Percentiles rank a stretch among this genome's conserved stretches.
These are phyloP conservation scores for Kwoniella bestiolae DNA, from an alignment of 768 basidiomycete species.

Conservation along the genomic window DNA sequence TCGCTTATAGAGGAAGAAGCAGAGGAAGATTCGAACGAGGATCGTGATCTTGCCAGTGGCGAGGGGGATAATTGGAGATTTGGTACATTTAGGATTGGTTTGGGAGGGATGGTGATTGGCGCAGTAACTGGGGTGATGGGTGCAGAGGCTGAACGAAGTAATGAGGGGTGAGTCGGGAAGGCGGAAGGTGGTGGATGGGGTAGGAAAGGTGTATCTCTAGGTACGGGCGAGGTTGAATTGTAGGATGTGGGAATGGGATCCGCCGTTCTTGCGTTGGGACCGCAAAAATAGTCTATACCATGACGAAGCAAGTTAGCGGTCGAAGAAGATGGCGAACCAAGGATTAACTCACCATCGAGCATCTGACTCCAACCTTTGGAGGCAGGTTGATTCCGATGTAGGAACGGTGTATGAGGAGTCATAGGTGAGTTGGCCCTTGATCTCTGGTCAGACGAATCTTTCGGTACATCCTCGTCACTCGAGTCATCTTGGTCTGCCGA, in stretches of 20 bases:
- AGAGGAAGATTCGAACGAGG: conserved; percentile 25
- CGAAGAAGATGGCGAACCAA: conserved; percentile 1
- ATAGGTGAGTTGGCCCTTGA: conserved; percentile 18
- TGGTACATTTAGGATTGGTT: not conserved
- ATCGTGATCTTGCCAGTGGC: conserved; percentile 27
- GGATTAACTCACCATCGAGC: conserved; percentile 43
- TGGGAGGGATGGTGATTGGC: conserved; percentile 4
- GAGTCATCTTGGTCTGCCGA: conserved; percentile 13
- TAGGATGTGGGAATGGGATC: conserved; percentile 13
- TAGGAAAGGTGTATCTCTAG: conserved; percentile 15
- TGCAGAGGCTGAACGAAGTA: conserved; percentile 27
- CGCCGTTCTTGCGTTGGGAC: conserved; percentile 15
- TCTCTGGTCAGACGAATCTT: conserved; percentile 12
- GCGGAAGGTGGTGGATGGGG: conserved; percentile 17
- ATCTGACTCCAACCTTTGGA: conserved; percentile 49
- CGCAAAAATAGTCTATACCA: conserved; percentile 46
- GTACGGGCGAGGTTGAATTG: conserved; percentile 11
- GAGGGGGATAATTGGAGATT: conserved; percentile 15
- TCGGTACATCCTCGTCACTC: conserved; percentile 9
- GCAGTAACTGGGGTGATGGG: conserved; percentile 20
- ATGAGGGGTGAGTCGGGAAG: conserved; percentile 1
- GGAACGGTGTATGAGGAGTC: conserved; percentile 23
- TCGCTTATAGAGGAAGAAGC: conserved; percentile 11
- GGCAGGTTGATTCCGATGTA: conserved; percentile 10
- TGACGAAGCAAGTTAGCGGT: not conserved